Conservation (phyloP, 1,284 basidiomycete species). For the Spongiforma sp. region DNA sequence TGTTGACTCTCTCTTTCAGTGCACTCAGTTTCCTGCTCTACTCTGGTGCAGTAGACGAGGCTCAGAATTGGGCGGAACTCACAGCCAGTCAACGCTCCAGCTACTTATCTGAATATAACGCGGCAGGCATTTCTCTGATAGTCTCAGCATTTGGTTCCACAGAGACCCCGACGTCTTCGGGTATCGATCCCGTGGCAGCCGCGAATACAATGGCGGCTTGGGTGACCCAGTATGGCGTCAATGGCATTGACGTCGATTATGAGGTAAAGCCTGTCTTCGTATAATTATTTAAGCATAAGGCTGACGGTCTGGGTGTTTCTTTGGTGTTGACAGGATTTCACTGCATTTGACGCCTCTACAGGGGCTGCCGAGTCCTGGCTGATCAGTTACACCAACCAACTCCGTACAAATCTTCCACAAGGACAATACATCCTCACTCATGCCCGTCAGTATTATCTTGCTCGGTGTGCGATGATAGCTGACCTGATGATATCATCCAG, state of each 20-base stretch:
- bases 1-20: conserved; percentile 30
- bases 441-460: conserved; percentile 38
- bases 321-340: conserved; percentile 45
- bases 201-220: conserved; percentile 55
- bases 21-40: conserved; percentile 54
- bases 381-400: conserved; percentile 46
- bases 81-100: conserved; percentile 46
- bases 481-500: conserved; percentile 21
- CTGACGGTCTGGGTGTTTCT: conserved; percentile 1
- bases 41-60: conserved; percentile 58
- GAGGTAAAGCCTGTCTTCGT: conserved; percentile 39
- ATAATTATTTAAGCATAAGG: not conserved
- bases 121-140: conserved; percentile 61
- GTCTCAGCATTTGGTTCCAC: conserved; percentile 60
- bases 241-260: conserved; percentile 66
- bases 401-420: conserved; percentile 42
- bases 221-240: conserved; percentile 53
- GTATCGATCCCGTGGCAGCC: conserved; percentile 43
- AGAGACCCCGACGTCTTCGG: conserved; percentile 49
- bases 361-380: conserved; percentile 50
- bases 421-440: conserved; percentile 45
- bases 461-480: not conserved
- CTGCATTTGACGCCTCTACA: conserved; percentile 47
- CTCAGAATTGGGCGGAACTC: conserved; percentile 47
- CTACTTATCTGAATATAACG: conserved; percentile 53